Percentiles rank a stretch among this genome's conserved stretches.
Evolutionary conservation across 768 basidiomycete species (phyloP).

Genomic region (Auriscalpium microsporum): DNA sequence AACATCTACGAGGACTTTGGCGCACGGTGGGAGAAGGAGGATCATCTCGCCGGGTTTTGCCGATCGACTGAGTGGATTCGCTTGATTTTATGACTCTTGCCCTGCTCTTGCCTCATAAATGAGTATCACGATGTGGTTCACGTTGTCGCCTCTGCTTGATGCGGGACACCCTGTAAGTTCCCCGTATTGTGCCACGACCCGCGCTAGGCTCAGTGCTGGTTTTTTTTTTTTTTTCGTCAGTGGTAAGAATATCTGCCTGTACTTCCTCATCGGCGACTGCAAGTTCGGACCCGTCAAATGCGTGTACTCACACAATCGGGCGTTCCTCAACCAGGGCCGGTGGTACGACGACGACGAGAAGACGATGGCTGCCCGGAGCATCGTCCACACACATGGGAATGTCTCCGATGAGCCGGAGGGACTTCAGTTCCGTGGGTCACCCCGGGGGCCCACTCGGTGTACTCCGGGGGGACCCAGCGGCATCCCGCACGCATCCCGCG

Average conservation of each 20-base stretch:
- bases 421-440: no score
- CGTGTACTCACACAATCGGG: slow-evolving; percentile 40
- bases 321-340: slow-evolving; percentile 33
- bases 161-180: slow-evolving; percentile 43
- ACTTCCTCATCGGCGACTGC: slow-evolving; percentile 33
- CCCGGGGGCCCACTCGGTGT: no score
- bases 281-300: slow-evolving; percentile 31
- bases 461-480: no score
- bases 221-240: slow-evolving; percentile 22
- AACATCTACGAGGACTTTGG: no score
- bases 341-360: slow-evolving; percentile 33
- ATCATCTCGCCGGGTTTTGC: no score
- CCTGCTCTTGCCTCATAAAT: no score
- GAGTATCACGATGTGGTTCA: no score
- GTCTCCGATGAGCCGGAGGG: background rate
- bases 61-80: no score
- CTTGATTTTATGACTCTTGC: no score
- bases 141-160: no score
- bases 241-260: slow-evolving; percentile 43
- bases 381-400: background rate
- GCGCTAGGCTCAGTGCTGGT: background rate
- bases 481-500: no score
- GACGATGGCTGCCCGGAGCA: background rate
- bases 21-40: no score
- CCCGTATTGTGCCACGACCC: background rate